Percentiles rank a stretch among this genome's conserved stretches.
These are phyloP conservation scores for Collariella sp. DNA, from an alignment of 495 filamentous ascomycete species.

Conservation along the genomic window DNA sequence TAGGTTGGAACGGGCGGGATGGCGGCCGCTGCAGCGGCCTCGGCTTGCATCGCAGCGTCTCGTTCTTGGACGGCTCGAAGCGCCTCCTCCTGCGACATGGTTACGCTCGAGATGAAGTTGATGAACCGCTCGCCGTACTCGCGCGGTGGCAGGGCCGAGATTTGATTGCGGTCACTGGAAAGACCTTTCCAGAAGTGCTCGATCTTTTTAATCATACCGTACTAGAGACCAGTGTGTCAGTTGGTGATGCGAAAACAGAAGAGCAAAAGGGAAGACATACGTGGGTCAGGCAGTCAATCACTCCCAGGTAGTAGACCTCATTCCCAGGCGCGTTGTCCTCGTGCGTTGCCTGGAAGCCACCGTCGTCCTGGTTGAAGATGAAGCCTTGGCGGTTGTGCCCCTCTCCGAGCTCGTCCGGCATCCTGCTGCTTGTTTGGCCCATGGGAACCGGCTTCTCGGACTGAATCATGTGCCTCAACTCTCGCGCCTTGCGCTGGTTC, in stretches of 20 bases:
- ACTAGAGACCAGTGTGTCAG: slow-evolving; percentile 46
- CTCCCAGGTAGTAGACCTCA: slow-evolving; percentile 94
- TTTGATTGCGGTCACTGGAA: slow-evolving; percentile 67
- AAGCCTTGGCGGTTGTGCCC: slow-evolving; percentile 42
- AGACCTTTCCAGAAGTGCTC: slow-evolving; percentile 94
- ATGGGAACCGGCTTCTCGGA: slow-evolving; percentile 86
- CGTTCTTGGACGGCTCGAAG: slow-evolving; percentile 50
- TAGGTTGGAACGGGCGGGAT: slow-evolving; percentile 38
- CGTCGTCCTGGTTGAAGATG: slow-evolving; percentile 88
- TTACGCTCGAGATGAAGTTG: slow-evolving; percentile 82
- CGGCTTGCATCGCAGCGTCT: slow-evolving; percentile 36
- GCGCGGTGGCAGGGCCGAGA: slow-evolving; percentile 87
- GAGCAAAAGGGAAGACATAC: slow-evolving; percentile 44
- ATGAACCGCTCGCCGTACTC: slow-evolving; percentile 91
- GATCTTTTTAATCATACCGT: slow-evolving; percentile 76
- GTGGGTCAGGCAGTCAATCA: slow-evolving; percentile 96
- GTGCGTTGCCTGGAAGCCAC: slow-evolving; percentile 87
- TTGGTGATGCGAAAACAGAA: not conserved
- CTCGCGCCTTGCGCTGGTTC: slow-evolving; percentile 81
- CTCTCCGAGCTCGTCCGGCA: slow-evolving; percentile 81
- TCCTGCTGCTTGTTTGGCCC: slow-evolving; percentile 68
- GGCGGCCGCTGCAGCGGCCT: slow-evolving; percentile 23
- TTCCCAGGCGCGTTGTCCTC: slow-evolving; percentile 78
- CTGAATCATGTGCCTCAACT: slow-evolving; percentile 86
- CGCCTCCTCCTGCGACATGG: slow-evolving; percentile 79